These are phyloP conservation scores for Agastache rugosa DNA, from an alignment of 257 asterid genomes.

Conservation along the genomic window DNA sequence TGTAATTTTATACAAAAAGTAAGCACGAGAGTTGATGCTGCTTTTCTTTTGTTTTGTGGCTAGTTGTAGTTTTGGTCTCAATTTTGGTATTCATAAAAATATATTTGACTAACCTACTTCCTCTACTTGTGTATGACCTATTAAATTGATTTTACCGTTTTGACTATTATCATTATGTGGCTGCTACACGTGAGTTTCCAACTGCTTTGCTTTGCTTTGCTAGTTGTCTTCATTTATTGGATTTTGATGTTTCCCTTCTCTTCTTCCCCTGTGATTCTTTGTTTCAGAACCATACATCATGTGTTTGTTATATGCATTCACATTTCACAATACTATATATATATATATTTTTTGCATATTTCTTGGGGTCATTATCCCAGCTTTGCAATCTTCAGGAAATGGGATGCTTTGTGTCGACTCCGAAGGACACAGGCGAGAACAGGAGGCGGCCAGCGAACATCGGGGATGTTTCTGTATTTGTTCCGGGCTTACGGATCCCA, in stretches of 20 bases:
- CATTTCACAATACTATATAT: too few relatives aligned
- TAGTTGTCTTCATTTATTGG: slow-evolving; percentile 56
- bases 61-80: neutral
- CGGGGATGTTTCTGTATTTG: slow-evolving; percentile 87
- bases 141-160: slow-evolving; percentile 25
- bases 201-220: slow-evolving; percentile 59
- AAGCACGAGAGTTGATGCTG: slow-evolving; percentile 8
- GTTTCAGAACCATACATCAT: slow-evolving; percentile 1
- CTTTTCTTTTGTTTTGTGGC: neutral
- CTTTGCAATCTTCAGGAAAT: slow-evolving; percentile 44
- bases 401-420: slow-evolving; percentile 89
- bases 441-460: slow-evolving; percentile 88
- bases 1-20: neutral
- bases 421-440: slow-evolving; percentile 72
- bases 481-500: slow-evolving; percentile 91
- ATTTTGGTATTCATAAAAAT: too few relatives aligned
- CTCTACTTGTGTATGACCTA: too few relatives aligned
- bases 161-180: slow-evolving; percentile 37
- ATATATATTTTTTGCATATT: too few relatives aligned
- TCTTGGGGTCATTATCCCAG: neutral
- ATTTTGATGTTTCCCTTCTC: slow-evolving; percentile 26
- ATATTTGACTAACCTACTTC: too few relatives aligned
- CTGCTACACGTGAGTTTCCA: slow-evolving; percentile 64
- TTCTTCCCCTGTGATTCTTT: slow-evolving; percentile 37
- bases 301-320: neutral